phyloP scores from a whole-genome alignment of 73 alveolate genomes.

The Breviolum minutum region DNA sequence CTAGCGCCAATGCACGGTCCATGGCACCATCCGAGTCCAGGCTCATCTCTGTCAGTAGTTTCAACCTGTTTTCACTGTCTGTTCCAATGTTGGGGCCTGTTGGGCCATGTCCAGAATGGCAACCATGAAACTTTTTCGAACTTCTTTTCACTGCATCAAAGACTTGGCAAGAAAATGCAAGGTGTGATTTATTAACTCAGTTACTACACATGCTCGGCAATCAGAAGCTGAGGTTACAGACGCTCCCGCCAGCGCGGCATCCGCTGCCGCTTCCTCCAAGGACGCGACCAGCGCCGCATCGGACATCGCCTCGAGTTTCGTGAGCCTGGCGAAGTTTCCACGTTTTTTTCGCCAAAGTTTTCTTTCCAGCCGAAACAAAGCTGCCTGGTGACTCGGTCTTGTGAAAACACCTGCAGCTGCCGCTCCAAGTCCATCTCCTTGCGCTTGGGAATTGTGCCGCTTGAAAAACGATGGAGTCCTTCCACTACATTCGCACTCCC shows the following conservation, averaged over 20 bases:
- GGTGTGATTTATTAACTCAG: background rate
- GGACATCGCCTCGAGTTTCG: constrained; percentile 22
- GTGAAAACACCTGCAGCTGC: constrained; percentile 42
- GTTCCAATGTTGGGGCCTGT: background rate
- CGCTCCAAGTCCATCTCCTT: constrained; percentile 87
- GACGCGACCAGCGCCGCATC: constrained; percentile 28
- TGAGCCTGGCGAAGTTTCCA: background rate
- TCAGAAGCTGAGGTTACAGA: background rate
- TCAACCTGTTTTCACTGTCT: background rate
- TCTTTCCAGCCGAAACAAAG: background rate
- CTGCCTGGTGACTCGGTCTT: constrained; percentile 62
- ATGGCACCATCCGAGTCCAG: background rate
- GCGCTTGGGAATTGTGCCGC: background rate
- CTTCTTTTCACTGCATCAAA: no score
- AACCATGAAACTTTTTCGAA: no score
- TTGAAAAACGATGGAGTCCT: background rate
- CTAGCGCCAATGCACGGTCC: constrained; percentile 24
- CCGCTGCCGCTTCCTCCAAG: background rate
- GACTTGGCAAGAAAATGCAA: background rate
- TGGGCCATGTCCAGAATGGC: background rate
- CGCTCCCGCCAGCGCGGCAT: constrained; percentile 47
- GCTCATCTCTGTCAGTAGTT: background rate
- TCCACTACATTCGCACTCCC: background rate
- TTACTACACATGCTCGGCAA: no score
- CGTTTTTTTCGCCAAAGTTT: background rate